Percentiles rank a stretch among this genome's conserved stretches.
Evolutionary conservation across 2,329 filamentous ascomycete species (phyloP).

Genomic region (Parastagonospora avenae): DNA sequence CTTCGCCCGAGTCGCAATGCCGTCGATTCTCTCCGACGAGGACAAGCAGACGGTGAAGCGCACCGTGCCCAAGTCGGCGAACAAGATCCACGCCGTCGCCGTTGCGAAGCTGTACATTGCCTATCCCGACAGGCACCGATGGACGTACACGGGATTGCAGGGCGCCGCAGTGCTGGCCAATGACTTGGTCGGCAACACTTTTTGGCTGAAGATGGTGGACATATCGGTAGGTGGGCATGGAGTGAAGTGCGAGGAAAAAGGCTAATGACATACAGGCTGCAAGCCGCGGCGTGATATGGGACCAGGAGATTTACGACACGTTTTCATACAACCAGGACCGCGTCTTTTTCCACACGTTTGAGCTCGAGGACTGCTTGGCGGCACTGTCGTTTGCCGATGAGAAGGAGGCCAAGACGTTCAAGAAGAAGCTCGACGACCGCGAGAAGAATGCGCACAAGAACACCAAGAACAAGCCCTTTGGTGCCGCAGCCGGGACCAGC

Average conservation of each 20-base stretch:
- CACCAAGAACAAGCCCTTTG: slow-evolving; percentile 78
- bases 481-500: slow-evolving; percentile 41
- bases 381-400: slow-evolving; percentile 93
- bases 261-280: slow-evolving; percentile 59
- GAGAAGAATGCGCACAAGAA: slow-evolving; percentile 95
- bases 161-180: slow-evolving; percentile 91
- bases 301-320: slow-evolving; percentile 92
- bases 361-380: slow-evolving; percentile 89
- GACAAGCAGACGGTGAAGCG: slow-evolving; percentile 98
- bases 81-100: slow-evolving; percentile 96
- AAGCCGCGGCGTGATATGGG: slow-evolving; percentile 40
- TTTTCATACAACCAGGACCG: slow-evolving; percentile 97
- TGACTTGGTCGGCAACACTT: slow-evolving; percentile 92
- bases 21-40: slow-evolving; percentile 79
- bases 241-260: not conserved
- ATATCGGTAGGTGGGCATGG: slow-evolving; percentile 72
- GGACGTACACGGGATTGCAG: slow-evolving; percentile 93
- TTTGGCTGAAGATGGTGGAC: slow-evolving; percentile 97
- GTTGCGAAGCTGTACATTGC: slow-evolving; percentile 93
- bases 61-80: slow-evolving; percentile 87
- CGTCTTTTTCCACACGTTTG: slow-evolving; percentile 97
- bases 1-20: slow-evolving; percentile 45
- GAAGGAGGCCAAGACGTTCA: slow-evolving; percentile 95
- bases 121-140: slow-evolving; percentile 82
- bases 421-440: slow-evolving; percentile 95